Evolutionary conservation across 257 asterid species (phyloP), one percentile per base, ranked within the genome.

Genomic region (Orobanche coerulescens): DNA sequence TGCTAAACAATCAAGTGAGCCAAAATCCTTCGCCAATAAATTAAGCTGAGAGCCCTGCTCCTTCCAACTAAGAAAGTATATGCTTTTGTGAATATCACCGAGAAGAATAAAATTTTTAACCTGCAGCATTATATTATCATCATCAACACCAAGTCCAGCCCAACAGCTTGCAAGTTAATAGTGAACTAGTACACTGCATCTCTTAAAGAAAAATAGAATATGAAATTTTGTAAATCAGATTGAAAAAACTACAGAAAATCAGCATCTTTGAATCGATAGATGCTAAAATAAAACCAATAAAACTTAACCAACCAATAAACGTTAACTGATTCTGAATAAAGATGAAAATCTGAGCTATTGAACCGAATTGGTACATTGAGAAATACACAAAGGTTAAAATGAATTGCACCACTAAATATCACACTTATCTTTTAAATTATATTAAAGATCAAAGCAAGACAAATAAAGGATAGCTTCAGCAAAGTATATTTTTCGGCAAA

Each of bases 51-150:
- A 82, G 9, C 89, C 92, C 68, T 84, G 95, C 71, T 93, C 98
- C 81, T 93, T 93, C 98, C 98, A 89, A 75, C 90, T 93, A 69
- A 93, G 88, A 53, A 93, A 93, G 81, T 83, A 86, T 74, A 93
- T 89, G 83, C 97, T 93, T 77, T 83, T 86, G 84, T 93, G 97
- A 73, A 93, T 74, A 75, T 93, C 98, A 10, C 97, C 98, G 51
- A 93, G 82, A 74, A 93, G 97, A 79, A 93, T 84, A 62, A 88
- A 93, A 70, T 88, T 86, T 75, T 89, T 93, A 63, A 92, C 98
- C 96, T 92, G 83, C 75, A 78, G 67, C 1, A 58, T 56, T 60
- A n/a, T n/a, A n/a, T 43, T 10, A 75, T 51, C 20, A 61, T 36
- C 16, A 54, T 70, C 50, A 65, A 46, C 46, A 73, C 14, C 44